A percentile compares a stretch with the other conserved stretches of the same genome.
These are phyloP conservation scores for Candida corydali DNA, from an alignment of 805 yeast species.

Conservation along the genomic window DNA sequence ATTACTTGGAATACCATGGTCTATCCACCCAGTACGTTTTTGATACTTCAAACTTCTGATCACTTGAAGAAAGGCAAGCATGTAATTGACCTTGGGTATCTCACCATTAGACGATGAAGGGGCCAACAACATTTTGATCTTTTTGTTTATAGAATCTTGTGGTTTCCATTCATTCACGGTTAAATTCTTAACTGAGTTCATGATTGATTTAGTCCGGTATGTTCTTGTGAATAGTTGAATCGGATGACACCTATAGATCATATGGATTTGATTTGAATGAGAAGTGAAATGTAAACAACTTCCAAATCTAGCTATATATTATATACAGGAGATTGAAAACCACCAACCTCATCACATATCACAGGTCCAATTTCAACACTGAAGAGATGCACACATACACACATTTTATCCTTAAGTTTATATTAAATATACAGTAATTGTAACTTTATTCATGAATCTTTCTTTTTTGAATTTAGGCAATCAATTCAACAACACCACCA, in stretches of 20 bases:
- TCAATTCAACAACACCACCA: constrained; percentile 99
- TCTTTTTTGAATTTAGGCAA: constrained; percentile 95
- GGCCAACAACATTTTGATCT: constrained; percentile 34
- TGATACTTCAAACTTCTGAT: constrained; percentile 71
- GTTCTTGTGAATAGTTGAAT: no score
- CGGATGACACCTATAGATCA: no score
- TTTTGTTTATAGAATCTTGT: constrained; percentile 47
- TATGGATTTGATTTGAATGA: no score
- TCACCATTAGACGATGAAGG: constrained; percentile 12
- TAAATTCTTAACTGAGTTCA: constrained; percentile 4
- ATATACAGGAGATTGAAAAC: no score
- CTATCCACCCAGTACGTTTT: constrained; percentile 92
- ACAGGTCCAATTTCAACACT: no score
- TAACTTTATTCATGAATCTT: constrained; percentile 1
- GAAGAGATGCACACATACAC: no score
- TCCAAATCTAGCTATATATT: no score
- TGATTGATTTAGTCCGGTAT: constrained; percentile 2
- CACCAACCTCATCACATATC: no score
- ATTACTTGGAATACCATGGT: constrained; percentile 47
- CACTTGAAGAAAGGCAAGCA: constrained; percentile 58
- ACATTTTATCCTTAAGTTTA: constrained; percentile 1
- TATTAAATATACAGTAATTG: constrained; percentile 12
- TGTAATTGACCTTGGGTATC: constrained; percentile 37
- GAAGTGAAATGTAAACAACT: no score
- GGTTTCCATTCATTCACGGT: constrained; percentile 45